Evolutionary conservation across 1,139 yeast genomes (phyloP).

Genomic region (Citeromyces hawaiiensis): DNA sequence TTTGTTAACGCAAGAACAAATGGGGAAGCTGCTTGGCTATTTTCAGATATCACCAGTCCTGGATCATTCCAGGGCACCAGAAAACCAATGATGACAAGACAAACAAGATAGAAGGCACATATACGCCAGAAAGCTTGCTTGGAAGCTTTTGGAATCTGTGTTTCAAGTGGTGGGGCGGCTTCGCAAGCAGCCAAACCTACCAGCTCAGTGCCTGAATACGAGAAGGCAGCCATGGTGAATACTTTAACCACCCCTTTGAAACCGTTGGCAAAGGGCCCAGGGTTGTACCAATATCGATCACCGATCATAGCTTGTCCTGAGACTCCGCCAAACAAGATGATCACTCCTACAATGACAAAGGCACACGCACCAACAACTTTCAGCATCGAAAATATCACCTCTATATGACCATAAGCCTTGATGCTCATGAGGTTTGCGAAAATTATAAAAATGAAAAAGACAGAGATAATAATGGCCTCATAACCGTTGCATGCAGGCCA

Average conservation of each 20-base stretch:
- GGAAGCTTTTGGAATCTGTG: conserved; percentile 52
- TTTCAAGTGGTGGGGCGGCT: conserved; percentile 53
- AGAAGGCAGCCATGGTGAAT: conserved; percentile 77
- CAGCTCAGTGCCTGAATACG: conserved; percentile 75
- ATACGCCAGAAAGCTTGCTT: conserved; percentile 70
- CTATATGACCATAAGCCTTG: conserved; percentile 57
- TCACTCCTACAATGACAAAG: conserved; percentile 57
- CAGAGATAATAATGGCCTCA: conserved; percentile 54
- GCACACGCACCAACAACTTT: conserved; percentile 55
- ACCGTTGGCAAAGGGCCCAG: conserved; percentile 47
- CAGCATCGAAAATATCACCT: conserved; percentile 44
- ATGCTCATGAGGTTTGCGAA: conserved; percentile 46
- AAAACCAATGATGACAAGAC: conserved; percentile 47
- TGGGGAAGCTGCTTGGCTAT: conserved; percentile 42
- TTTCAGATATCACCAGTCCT: conserved; percentile 37
- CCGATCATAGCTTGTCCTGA: conserved; percentile 43
- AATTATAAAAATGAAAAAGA: conserved; percentile 46
- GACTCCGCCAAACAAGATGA: conserved; percentile 61
- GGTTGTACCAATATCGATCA: conserved; percentile 41
- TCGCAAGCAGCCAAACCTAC: conserved; percentile 83
- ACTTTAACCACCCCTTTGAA: conserved; percentile 79
- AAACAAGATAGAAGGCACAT: conserved; percentile 45
- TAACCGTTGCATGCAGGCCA: conserved; percentile 36
- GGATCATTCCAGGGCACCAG: conserved; percentile 52
- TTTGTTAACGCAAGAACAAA: conserved; percentile 58